Conservation (phyloP, 164 flowering plant species). For the Magnolia officinalis region DNA sequence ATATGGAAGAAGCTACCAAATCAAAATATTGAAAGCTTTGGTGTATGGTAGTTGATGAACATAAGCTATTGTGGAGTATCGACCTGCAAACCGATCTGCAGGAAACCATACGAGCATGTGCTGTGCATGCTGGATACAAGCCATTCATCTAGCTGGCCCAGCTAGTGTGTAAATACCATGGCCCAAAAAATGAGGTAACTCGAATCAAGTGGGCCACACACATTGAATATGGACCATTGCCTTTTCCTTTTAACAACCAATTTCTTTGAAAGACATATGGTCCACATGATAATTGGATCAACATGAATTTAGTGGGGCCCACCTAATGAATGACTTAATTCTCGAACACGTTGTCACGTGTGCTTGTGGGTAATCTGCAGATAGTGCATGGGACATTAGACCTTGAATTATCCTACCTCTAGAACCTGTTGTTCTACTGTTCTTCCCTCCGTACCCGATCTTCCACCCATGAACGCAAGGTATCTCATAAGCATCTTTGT, state of each 20-base stretch:
- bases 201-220: neutral
- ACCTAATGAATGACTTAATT: neutral
- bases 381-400: neutral
- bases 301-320: too few species aligned
- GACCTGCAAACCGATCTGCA: neutral
- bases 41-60: neutral
- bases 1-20: neutral
- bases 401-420: conserved; percentile 43
- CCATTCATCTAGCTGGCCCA: neutral
- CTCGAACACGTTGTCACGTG: neutral
- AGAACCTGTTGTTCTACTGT: conserved; percentile 88
- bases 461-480: conserved; percentile 91
- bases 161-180: neutral
- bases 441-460: conserved; percentile 74
- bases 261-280: neutral
- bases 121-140: neutral
- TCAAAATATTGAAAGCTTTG: neutral
- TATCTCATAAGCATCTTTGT: conserved; percentile 91
- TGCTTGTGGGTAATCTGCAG: neutral
- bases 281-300: too few species aligned
- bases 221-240: neutral
- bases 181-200: neutral
- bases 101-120: neutral
- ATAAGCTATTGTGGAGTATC: neutral
- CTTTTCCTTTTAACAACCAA: neutral